A percentile compares a stretch with the other conserved stretches of the same genome.
Conservation (phyloP, 148 eudicot species). For the Chenopodium suecicum region DNA sequence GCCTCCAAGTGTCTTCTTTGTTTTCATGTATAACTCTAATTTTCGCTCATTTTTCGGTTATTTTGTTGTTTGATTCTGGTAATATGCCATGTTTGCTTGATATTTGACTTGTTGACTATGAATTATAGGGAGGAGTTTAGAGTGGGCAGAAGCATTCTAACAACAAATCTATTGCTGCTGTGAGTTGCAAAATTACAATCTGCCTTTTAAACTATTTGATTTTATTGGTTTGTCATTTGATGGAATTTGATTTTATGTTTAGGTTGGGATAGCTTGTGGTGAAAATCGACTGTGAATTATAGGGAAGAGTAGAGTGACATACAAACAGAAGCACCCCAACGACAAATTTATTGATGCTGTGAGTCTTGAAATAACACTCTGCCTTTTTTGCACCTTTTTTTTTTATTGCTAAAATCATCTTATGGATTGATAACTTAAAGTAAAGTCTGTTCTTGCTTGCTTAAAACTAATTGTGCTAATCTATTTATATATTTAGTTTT, state of each 20-base stretch:
- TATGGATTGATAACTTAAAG: neutral
- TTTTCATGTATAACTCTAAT: conserved; percentile 38
- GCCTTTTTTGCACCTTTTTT: no score
- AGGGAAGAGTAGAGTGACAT: no score
- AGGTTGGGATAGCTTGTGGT: conserved; percentile 76
- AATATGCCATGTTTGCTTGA: neutral
- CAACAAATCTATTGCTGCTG: conserved; percentile 62
- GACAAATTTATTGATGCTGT: no score
- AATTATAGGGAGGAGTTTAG: conserved; percentile 55
- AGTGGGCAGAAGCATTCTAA: conserved; percentile 45
- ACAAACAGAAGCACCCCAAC: no score
- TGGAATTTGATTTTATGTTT: neutral
- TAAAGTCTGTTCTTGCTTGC: neutral
- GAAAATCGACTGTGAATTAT: neutral
- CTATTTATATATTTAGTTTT: neutral
- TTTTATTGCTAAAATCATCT: neutral
- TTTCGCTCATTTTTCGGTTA: neutral
- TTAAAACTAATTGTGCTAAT: neutral
- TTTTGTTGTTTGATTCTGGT: neutral
- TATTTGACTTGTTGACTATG: neutral
- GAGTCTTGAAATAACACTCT: no score
- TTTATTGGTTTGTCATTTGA: neutral
- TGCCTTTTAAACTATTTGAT: neutral
- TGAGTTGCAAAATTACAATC: conserved; percentile 4
- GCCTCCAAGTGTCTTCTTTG: conserved; percentile 49